Evolutionary conservation across 305 asterid species (phyloP).

Genomic region (Fraxinus floribunda): DNA sequence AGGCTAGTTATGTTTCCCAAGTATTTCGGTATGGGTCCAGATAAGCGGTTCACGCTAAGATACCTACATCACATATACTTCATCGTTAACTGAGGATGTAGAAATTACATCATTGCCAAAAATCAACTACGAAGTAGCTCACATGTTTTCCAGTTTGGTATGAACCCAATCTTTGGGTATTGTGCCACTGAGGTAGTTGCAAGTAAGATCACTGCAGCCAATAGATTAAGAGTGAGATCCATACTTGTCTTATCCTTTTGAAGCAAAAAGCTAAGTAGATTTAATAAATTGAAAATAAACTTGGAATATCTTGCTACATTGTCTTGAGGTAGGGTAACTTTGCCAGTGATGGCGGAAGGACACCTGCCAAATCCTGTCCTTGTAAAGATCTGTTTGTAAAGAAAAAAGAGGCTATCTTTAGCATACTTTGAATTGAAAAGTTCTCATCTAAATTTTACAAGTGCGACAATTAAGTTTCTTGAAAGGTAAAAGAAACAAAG

Average conservation of each 20-base stretch:
- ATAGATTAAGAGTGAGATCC: neutral
- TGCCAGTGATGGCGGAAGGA: constrained; percentile 53
- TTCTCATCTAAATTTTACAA: neutral
- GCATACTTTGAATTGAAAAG: neutral
- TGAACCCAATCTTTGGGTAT: constrained; percentile 57
- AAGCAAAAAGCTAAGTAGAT: neutral
- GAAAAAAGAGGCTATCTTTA: neutral
- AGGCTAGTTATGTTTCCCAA: constrained; percentile 55
- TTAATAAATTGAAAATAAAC: neutral
- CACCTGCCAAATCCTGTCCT: constrained; percentile 61
- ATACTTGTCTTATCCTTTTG: neutral
- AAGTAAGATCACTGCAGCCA: constrained; percentile 44
- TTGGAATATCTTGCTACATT: constrained; percentile 32
- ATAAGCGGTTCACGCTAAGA: constrained; percentile 45
- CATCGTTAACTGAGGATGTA: neutral
- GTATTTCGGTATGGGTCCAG: constrained; percentile 59
- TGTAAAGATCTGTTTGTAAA: constrained; percentile 35
- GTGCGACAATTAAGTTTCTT: neutral
- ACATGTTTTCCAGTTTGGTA: constrained; percentile 37
- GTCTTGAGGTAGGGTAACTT: constrained; percentile 47
- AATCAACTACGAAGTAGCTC: constrained; percentile 22
- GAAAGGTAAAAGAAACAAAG: neutral
- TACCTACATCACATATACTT: constrained; percentile 32
- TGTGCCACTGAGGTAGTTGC: constrained; percentile 58
- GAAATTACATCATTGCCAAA: neutral